These are phyloP conservation scores for Podaxis sp. DNA, from an alignment of 768 basidiomycete genomes.

Conservation along the genomic window DNA sequence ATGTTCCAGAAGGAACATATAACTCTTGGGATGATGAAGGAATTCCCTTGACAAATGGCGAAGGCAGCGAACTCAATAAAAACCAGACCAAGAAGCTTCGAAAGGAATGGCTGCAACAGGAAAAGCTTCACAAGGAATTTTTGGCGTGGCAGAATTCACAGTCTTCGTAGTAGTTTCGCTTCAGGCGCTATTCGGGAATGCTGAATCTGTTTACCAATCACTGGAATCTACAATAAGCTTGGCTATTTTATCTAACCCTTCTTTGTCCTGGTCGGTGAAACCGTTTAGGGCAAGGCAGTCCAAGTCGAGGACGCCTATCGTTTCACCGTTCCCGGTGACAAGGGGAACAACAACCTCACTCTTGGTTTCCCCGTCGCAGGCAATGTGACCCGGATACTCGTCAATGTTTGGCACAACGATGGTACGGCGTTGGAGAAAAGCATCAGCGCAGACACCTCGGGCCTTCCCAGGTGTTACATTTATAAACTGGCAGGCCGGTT, in stretches of 20 bases:
- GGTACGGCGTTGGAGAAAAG: slow-evolving; percentile 52
- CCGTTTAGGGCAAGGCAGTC: slow-evolving; percentile 72
- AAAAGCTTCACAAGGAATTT: slow-evolving; percentile 78
- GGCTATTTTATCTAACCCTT: slow-evolving; percentile 74
- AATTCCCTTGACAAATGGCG: slow-evolving; percentile 77
- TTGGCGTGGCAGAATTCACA: slow-evolving; percentile 38
- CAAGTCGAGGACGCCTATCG: slow-evolving; percentile 72
- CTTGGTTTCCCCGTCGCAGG: slow-evolving; percentile 87
- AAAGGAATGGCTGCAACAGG: slow-evolving; percentile 73
- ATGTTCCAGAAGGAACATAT: slow-evolving; percentile 69
- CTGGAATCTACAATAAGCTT: slow-evolving; percentile 56
- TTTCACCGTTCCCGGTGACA: slow-evolving; percentile 30
- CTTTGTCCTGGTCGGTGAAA: slow-evolving; percentile 73
- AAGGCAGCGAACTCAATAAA: slow-evolving; percentile 85
- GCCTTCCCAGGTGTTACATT: slow-evolving; percentile 44
- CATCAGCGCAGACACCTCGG: slow-evolving; percentile 85
- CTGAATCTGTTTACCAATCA: slow-evolving; percentile 48
- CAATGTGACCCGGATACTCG: slow-evolving; percentile 86
- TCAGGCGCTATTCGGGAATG: neutral
- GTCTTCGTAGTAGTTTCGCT: neutral
- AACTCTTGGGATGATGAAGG: slow-evolving; percentile 83
- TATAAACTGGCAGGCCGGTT: slow-evolving; percentile 89
- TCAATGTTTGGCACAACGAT: slow-evolving; percentile 77
- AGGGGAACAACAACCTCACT: slow-evolving; percentile 90
- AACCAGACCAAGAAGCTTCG: slow-evolving; percentile 67